phyloP scores from a whole-genome alignment of 169 alveolate genomes.

The Neospora caninum region DNA sequence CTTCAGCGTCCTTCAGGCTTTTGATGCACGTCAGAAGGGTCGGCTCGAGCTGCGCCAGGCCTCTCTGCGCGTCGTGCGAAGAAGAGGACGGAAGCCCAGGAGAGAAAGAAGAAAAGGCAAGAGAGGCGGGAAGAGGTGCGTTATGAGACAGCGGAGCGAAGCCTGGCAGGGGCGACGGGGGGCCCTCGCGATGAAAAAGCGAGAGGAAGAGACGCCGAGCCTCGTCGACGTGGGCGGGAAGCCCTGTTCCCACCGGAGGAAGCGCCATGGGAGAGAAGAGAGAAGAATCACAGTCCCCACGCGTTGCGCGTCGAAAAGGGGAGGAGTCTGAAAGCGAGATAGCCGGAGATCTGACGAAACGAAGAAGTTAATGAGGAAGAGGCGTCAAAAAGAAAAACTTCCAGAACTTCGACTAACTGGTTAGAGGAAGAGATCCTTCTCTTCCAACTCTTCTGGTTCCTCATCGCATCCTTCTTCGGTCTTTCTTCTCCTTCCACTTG shows the following conservation, averaged over 20 bases:
- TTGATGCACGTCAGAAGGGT: neutral
- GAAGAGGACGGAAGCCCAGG: neutral
- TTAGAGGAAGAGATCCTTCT: too few relatives aligned
- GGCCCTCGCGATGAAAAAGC: neutral
- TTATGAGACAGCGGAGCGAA: neutral
- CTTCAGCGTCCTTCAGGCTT: neutral
- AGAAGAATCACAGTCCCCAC: too few relatives aligned
- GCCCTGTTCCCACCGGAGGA: neutral
- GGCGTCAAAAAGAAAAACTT: too few relatives aligned
- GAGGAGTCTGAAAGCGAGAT: too few relatives aligned
- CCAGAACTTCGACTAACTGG: too few relatives aligned
- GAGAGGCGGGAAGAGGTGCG: neutral
- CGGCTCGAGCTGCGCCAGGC: neutral
- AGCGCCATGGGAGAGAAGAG: neutral
- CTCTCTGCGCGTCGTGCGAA: neutral
- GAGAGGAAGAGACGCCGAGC: neutral
- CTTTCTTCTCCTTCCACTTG: too few relatives aligned
- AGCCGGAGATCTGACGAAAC: too few relatives aligned
- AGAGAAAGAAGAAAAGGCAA: neutral
- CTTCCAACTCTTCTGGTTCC: too few relatives aligned
- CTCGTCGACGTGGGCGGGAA: neutral
- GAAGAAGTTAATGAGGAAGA: too few relatives aligned
- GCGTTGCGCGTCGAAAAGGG: too few relatives aligned
- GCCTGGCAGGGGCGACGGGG: neutral
- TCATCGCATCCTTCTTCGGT: too few relatives aligned